Conservation (phyloP, 768 basidiomycete species). For the Nevesoporus exiguus region DNA sequence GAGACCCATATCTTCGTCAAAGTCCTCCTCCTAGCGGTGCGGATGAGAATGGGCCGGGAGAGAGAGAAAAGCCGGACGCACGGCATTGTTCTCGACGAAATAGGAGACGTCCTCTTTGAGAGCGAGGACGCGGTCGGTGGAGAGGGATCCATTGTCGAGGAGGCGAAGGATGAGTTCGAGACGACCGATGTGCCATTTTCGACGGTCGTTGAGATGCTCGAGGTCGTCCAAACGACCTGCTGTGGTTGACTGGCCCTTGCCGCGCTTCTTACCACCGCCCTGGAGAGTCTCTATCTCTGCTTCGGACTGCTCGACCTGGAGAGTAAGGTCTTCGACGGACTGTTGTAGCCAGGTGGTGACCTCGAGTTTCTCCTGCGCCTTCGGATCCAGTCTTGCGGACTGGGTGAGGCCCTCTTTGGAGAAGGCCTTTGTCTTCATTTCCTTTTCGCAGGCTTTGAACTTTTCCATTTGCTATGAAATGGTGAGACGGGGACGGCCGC, state of each 20-base stretch:
- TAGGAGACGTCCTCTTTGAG: conserved; percentile 95
- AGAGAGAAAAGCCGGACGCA: conserved; percentile 41
- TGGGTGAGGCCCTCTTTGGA: conserved; percentile 97
- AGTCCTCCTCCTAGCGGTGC: conserved; percentile 80
- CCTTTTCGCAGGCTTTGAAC: conserved; percentile 99
- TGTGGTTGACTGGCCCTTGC: conserved; percentile 60
- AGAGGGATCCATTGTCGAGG: conserved; percentile 88
- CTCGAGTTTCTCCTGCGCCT: conserved; percentile 94
- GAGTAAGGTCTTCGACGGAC: conserved; percentile 86
- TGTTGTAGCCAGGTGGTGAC: conserved; percentile 81
- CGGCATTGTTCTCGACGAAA: conserved; percentile 94
- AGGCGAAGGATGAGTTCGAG: conserved; percentile 91
- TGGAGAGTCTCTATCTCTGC: conserved; percentile 90
- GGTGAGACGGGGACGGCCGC: neutral
- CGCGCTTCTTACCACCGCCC: conserved; percentile 80
- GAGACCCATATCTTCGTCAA: conserved; percentile 95
- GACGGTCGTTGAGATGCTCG: conserved; percentile 85
- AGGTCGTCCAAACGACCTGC: conserved; percentile 78
- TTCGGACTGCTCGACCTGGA: conserved; percentile 92
- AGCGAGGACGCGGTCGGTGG: conserved; percentile 72
- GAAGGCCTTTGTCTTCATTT: conserved; percentile 99
- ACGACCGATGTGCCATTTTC: conserved; percentile 92
- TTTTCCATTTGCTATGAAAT: conserved; percentile 96
- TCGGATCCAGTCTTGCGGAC: conserved; percentile 91
- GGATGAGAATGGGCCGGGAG: conserved; percentile 18